Conservation (phyloP, 1,284 basidiomycete genomes). For the Rhodotorula sp. region DNA sequence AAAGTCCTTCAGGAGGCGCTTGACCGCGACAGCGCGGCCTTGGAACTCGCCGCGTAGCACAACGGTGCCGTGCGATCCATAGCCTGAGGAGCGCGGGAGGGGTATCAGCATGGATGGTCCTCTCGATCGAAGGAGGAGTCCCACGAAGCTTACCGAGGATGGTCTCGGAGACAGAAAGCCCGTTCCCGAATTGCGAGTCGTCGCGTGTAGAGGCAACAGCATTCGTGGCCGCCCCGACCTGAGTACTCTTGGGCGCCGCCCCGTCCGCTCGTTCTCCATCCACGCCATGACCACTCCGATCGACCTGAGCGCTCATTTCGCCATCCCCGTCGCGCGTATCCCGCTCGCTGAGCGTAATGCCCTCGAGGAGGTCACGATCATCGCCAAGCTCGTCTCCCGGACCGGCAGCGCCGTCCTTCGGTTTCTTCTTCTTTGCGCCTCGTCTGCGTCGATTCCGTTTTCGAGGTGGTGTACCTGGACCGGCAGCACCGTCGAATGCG, state of each 20-base stretch:
- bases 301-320: conserved; percentile 54
- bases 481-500: background rate
- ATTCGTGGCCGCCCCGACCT: background rate
- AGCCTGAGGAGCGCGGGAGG: conserved; percentile 58
- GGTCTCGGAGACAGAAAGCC: conserved; percentile 41
- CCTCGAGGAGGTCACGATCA: conserved; percentile 16
- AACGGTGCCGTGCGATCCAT: conserved; percentile 94
- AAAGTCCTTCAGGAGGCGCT: conserved; percentile 91
- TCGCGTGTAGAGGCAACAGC: background rate
- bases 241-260: background rate
- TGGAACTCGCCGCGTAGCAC: conserved; percentile 92
- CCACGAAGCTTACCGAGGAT: conserved; percentile 41
- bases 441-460: conserved; percentile 24
- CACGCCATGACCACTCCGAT: conserved; percentile 48
- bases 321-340: conserved; percentile 16
- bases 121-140: background rate
- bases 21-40: conserved; percentile 93
- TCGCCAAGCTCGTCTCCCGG: conserved; percentile 21
- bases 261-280: conserved; percentile 44
- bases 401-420: conserved; percentile 8
- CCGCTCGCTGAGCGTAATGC: conserved; percentile 12
- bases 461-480: conserved; percentile 2
- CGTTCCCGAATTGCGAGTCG: conserved; percentile 36
- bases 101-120: fast-evolving
- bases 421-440: conserved; percentile 33